phyloP scores from a whole-genome alignment of 495 filamentous ascomycete species.

The Annulohypoxylon nitens region DNA sequence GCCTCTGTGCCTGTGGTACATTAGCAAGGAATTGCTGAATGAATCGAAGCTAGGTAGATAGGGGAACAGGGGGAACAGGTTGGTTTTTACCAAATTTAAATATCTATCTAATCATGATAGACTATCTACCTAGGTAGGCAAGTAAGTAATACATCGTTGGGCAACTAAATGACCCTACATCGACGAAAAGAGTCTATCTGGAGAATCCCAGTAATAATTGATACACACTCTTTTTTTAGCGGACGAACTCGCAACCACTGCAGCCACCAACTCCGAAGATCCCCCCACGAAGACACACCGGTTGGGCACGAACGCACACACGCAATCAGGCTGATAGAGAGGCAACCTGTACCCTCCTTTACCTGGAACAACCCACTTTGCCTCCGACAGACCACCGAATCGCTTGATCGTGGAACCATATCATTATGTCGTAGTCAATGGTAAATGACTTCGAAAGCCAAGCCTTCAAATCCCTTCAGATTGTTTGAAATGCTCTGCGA shows the following conservation, averaged over 20 bases:
- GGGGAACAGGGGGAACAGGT: constrained; percentile 6
- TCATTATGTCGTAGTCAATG: constrained; percentile 28
- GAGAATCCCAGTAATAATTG: constrained; percentile 12
- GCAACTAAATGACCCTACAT: constrained; percentile 2
- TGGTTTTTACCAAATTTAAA: constrained; percentile 24
- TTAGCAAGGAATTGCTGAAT: constrained; percentile 10
- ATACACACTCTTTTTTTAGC: constrained; percentile 23
- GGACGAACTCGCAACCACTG: constrained; percentile 15
- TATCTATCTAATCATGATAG: constrained; percentile 22
- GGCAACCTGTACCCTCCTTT: constrained; percentile 9
- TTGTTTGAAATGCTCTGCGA: constrained; percentile 45
- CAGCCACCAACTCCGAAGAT: constrained; percentile 3
- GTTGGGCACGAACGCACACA: constrained; percentile 9
- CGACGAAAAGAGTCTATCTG: constrained; percentile 25
- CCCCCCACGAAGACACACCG: constrained; percentile 14
- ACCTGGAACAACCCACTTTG: constrained; percentile 23
- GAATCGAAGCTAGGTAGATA: neutral
- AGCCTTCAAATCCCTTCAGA: constrained; percentile 18
- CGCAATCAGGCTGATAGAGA: neutral
- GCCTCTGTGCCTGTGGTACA: neutral
- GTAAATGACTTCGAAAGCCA: constrained; percentile 27
- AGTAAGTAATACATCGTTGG: constrained; percentile 25
- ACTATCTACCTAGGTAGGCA: constrained; percentile 12
- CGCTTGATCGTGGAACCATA: constrained; percentile 39
- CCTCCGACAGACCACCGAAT: constrained; percentile 30